Evolutionary conservation across 371 early-diverging fungal genomes (phyloP).

Genomic region (Mucor circinelloides): DNA sequence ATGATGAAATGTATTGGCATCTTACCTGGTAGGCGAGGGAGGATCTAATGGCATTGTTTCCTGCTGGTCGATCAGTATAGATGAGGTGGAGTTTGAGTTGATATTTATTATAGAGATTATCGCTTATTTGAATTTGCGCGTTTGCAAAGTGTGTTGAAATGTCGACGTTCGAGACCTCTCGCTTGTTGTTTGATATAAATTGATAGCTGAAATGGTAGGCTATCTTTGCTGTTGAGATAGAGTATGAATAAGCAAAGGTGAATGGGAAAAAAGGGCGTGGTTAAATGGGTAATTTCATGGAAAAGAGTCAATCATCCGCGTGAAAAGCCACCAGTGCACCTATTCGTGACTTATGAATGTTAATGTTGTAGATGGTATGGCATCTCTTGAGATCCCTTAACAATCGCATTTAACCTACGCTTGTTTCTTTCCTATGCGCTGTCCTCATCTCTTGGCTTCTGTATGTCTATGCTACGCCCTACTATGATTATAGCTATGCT

Average conservation of each 20-base stretch:
- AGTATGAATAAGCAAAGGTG: background rate
- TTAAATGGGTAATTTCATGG: background rate
- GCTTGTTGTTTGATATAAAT: background rate
- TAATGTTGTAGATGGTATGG: too few species aligned
- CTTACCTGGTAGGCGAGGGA: constrained; percentile 16
- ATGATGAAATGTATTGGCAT: background rate
- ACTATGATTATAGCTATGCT: too few species aligned
- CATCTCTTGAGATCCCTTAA: too few species aligned
- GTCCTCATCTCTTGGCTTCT: too few species aligned
- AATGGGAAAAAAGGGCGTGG: background rate
- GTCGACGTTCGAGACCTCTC: background rate
- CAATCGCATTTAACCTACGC: too few species aligned
- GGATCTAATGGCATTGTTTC: constrained; percentile 13
- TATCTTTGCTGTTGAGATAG: background rate
- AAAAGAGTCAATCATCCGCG: background rate
- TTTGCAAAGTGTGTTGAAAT: background rate
- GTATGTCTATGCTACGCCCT: too few species aligned
- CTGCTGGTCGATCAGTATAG: background rate
- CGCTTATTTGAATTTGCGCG: background rate
- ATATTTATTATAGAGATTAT: background rate
- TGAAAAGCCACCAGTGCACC: background rate
- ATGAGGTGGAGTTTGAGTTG: background rate
- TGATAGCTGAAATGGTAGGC: background rate
- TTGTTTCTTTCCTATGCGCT: too few species aligned
- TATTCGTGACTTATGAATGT: too few species aligned